A percentile compares a stretch with the other conserved stretches of the same genome.
These are phyloP conservation scores for Rhizodiscina lignyota DNA, from an alignment of 495 filamentous ascomycete species.

Conservation along the genomic window DNA sequence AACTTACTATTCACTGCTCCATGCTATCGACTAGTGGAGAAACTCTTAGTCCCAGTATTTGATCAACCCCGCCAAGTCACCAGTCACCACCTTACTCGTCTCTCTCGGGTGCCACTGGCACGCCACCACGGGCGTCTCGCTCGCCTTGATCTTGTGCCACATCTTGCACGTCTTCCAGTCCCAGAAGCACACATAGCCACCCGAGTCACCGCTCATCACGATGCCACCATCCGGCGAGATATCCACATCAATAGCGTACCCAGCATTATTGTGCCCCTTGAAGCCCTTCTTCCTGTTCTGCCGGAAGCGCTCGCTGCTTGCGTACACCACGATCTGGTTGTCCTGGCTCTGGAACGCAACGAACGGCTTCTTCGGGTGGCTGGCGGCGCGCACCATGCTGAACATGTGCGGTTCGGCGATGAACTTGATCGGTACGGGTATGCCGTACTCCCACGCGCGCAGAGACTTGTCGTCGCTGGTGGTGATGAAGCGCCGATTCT, in stretches of 20 bases:
- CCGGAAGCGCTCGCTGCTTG: constrained; percentile 80
- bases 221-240: constrained; percentile 86
- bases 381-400: constrained; percentile 60
- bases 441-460: constrained; percentile 93
- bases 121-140: constrained; percentile 61
- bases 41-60: constrained; percentile 81
- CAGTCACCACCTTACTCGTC: constrained; percentile 82
- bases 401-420: constrained; percentile 97
- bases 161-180: constrained; percentile 98
- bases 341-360: constrained; percentile 83
- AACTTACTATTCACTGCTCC: no score
- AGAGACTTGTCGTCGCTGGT: constrained; percentile 94
- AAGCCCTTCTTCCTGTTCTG: constrained; percentile 96
- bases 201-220: constrained; percentile 66
- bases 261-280: constrained; percentile 87
- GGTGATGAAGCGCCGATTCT: constrained; percentile 89
- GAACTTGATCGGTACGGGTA: constrained; percentile 80
- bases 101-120: constrained; percentile 91
- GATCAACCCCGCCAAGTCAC: constrained; percentile 73
- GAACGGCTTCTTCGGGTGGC: constrained; percentile 81
- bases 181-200: constrained; percentile 87
- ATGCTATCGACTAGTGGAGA: no score
- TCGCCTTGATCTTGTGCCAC: constrained; percentile 84
- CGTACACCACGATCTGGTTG: constrained; percentile 95
- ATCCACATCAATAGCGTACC: constrained; percentile 79